These are phyloP conservation scores for Cryptomeria japonica DNA, from an alignment of 75 land plant genomes.

Conservation along the genomic window DNA sequence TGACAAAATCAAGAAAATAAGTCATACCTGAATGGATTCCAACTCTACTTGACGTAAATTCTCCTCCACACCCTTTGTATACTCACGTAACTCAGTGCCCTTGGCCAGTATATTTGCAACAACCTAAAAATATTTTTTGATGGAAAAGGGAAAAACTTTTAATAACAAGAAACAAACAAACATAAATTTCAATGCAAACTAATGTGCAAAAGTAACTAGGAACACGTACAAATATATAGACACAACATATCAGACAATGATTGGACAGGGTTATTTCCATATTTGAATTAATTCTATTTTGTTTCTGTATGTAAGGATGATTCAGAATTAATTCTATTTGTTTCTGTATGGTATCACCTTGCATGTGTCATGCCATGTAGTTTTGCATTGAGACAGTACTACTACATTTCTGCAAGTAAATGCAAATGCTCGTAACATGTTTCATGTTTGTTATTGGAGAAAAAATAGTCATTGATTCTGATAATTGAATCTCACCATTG, in stretches of 20 bases:
- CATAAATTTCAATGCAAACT: background rate
- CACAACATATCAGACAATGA: background rate
- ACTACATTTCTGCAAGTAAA: background rate
- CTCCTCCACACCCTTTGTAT: constrained; percentile 91
- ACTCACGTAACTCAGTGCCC: constrained; percentile 82
- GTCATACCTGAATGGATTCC: constrained; percentile 90
- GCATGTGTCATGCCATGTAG: background rate
- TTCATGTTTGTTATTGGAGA: background rate
- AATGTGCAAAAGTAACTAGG: background rate
- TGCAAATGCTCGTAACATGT: background rate
- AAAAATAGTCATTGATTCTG: background rate
- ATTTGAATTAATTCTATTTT: background rate
- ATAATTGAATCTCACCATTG: background rate
- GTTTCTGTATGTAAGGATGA: background rate
- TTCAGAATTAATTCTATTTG: background rate
- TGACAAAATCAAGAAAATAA: background rate
- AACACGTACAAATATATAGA: background rate
- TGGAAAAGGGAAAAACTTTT: background rate
- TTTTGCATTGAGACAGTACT: background rate
- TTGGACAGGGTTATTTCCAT: background rate
- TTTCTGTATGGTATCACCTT: background rate
- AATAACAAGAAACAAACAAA: background rate
- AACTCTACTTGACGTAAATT: constrained; percentile 89
- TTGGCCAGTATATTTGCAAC: constrained; percentile 85
- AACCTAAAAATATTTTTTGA: constrained; percentile 41